Evolutionary conservation across 805 yeast species (phyloP).

Genomic region (Metschnikowia hibisci): DNA sequence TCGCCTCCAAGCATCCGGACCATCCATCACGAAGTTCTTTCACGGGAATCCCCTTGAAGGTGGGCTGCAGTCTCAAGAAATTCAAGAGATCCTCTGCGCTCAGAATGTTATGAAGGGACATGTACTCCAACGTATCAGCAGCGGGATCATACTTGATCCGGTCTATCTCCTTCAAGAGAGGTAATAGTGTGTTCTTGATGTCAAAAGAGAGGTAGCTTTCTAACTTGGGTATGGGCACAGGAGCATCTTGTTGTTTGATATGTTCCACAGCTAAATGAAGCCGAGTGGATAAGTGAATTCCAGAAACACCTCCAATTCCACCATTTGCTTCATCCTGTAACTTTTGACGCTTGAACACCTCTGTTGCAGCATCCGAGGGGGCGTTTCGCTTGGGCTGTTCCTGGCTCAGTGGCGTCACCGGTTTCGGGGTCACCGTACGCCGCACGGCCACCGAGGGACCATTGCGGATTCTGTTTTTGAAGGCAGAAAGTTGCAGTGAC

Average conservation of each 20-base stretch:
- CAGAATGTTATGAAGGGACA: slow-evolving; percentile 84
- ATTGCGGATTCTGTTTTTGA: slow-evolving; percentile 41
- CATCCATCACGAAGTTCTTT: slow-evolving; percentile 87
- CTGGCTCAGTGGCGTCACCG: slow-evolving; percentile 13
- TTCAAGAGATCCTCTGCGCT: slow-evolving; percentile 72
- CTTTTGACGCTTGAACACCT: slow-evolving; percentile 33
- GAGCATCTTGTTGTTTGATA: slow-evolving; percentile 67
- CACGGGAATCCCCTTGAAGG: slow-evolving; percentile 83
- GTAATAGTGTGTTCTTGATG: slow-evolving; percentile 60
- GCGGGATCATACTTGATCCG: slow-evolving; percentile 66
- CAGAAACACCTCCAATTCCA: slow-evolving; percentile 28
- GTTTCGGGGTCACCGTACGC: slow-evolving; percentile 22
- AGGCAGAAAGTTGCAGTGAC: slow-evolving; percentile 44
- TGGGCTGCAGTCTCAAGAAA: slow-evolving; percentile 72
- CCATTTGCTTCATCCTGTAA: slow-evolving; percentile 17
- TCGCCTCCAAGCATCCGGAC: slow-evolving; percentile 80
- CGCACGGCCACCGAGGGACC: slow-evolving; percentile 39
- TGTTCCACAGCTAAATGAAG: slow-evolving; percentile 88
- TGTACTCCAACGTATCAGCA: slow-evolving; percentile 71
- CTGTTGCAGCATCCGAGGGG: slow-evolving; percentile 22
- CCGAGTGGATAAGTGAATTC: slow-evolving; percentile 77
- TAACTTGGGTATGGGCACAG: slow-evolving; percentile 63
- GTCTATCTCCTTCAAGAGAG: slow-evolving; percentile 69
- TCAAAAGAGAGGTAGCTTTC: slow-evolving; percentile 62
- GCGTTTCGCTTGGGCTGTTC: slow-evolving; percentile 15